A percentile compares a stretch with the other conserved stretches of the same genome.
These are phyloP conservation scores for Elsinoe necatrix DNA, from an alignment of 2,329 filamentous ascomycete species.

Conservation along the genomic window DNA sequence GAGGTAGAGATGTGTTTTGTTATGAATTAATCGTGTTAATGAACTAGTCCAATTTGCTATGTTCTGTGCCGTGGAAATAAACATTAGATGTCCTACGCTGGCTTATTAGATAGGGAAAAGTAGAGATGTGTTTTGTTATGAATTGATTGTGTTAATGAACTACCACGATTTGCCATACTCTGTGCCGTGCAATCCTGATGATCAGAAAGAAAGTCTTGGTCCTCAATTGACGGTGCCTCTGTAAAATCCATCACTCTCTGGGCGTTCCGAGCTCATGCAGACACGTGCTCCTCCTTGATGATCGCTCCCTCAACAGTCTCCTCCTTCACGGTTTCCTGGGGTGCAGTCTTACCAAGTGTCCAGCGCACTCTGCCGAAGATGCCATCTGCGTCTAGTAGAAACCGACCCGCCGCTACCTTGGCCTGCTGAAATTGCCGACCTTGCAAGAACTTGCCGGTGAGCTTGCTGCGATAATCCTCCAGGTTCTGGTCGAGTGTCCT, in stretches of 20 bases:
- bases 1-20: neutral
- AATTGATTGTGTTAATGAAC: neutral
- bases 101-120: slow-evolving; percentile 15
- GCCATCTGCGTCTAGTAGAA: neutral
- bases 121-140: neutral
- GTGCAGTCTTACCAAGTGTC: neutral
- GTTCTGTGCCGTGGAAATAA: too few species aligned
- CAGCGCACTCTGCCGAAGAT: neutral
- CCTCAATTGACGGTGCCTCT: too few species aligned
- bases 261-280: too few species aligned
- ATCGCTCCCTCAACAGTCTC: neutral
- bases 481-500: neutral
- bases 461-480: neutral
- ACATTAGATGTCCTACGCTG: slow-evolving; percentile 31
- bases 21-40: neutral
- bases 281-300: neutral
- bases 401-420: neutral
- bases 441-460: neutral
- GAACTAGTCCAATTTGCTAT: neutral
- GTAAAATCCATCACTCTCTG: too few species aligned
- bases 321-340: neutral
- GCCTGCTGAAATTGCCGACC: neutral
- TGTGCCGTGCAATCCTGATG: too few species aligned
- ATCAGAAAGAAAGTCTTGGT: too few species aligned
- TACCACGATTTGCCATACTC: neutral